phyloP scores from a whole-genome alignment of 2,329 filamentous ascomycete genomes.

The Pestalotiopsis sp. region DNA sequence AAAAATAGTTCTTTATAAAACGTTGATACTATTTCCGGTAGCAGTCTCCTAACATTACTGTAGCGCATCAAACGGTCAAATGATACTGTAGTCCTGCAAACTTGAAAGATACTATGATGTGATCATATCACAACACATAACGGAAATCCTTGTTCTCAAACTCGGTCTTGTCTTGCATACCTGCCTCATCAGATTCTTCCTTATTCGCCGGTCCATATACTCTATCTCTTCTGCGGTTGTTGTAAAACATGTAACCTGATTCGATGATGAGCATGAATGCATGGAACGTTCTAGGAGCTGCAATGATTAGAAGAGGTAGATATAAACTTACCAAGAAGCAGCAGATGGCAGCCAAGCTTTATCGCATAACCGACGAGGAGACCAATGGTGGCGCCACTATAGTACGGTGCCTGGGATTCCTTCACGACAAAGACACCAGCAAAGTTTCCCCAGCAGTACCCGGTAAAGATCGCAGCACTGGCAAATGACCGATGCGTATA shows the following conservation, averaged over 20 bases:
- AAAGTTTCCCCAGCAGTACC: constrained; percentile 43
- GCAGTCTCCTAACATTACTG: too few species aligned
- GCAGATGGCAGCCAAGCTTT: constrained; percentile 37
- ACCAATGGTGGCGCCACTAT: constrained; percentile 37
- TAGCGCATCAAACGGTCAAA: too few species aligned
- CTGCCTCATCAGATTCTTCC: constrained; percentile 54
- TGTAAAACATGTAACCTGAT: constrained; percentile 28
- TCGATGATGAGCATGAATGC: not conserved
- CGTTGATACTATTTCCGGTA: too few species aligned
- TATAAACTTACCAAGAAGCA: constrained; percentile 32
- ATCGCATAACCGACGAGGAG: constrained; percentile 42
- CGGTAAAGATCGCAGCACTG: constrained; percentile 34
- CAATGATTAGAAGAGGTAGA: not conserved
- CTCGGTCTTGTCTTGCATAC: constrained; percentile 59
- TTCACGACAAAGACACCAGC: constrained; percentile 41
- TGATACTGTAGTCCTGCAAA: too few species aligned
- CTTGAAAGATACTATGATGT: too few species aligned
- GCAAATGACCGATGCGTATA: constrained; percentile 38
- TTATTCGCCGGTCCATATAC: constrained; percentile 37
- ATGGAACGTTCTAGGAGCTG: not conserved
- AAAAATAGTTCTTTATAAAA: too few species aligned
- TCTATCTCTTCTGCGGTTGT: constrained; percentile 52
- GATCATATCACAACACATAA: constrained; percentile 45
- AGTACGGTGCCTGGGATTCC: constrained; percentile 33
- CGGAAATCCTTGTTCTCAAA: constrained; percentile 57